phyloP scores from a whole-genome alignment of 345 rosid genomes.

The Eucalyptus marginata region DNA sequence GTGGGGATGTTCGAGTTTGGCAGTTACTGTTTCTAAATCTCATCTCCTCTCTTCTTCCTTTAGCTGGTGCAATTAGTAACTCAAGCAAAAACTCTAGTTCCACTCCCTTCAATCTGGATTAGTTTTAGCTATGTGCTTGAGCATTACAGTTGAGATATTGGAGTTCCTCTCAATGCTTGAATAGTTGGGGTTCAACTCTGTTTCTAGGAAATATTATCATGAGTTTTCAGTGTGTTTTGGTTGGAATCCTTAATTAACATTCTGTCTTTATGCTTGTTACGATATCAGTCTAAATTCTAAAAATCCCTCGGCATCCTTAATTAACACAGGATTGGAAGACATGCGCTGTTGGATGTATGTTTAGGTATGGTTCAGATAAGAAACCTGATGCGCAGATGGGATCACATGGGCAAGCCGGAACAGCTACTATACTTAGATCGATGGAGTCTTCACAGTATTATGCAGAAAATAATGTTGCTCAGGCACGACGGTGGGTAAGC shows the following conservation, averaged over 20 bases:
- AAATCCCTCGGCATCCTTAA: background rate
- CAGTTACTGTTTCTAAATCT: background rate
- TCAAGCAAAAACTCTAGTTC: background rate
- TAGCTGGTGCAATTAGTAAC: background rate
- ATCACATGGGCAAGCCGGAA: conserved; percentile 17
- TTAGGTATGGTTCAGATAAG: conserved; percentile 26
- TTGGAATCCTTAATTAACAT: background rate
- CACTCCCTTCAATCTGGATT: background rate
- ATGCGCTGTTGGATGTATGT: conserved; percentile 64
- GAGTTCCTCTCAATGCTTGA: background rate
- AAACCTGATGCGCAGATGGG: conserved; percentile 71
- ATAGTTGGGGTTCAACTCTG: background rate
- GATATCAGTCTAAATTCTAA: background rate
- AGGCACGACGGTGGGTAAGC: conserved; percentile 99
- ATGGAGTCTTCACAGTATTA: conserved; percentile 94
- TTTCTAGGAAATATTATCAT: background rate
- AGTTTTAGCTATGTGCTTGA: background rate
- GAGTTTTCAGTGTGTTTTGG: background rate
- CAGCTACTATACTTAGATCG: conserved; percentile 51
- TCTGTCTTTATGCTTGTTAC: background rate
- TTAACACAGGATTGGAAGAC: conserved; percentile 43
- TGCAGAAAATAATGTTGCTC: conserved; percentile 49
- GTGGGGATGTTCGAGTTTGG: background rate
- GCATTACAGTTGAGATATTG: background rate
- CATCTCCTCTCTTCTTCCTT: background rate